Percentiles rank a stretch among this genome's conserved stretches.
These are phyloP conservation scores for Corymbia citriodora DNA, from an alignment of 441 rosid species.

Conservation along the genomic window DNA sequence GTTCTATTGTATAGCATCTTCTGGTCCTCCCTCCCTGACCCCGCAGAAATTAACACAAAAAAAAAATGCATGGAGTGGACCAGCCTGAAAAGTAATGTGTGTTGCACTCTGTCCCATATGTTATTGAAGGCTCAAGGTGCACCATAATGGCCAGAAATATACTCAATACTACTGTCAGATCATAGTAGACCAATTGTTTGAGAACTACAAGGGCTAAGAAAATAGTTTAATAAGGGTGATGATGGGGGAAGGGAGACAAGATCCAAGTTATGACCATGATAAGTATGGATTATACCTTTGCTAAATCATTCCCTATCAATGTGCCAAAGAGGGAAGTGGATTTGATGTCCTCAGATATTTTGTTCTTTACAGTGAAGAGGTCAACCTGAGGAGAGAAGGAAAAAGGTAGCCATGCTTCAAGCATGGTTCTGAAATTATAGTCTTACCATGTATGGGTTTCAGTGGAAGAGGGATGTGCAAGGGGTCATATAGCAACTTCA, in stretches of 20 bases:
- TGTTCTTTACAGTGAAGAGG: background rate
- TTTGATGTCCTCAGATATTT: background rate
- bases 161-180: background rate
- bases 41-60: background rate
- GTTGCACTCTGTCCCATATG: background rate
- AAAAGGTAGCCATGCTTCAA: background rate
- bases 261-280: background rate
- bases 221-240: background rate
- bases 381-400: background rate
- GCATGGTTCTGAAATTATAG: background rate
- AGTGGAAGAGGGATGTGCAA: background rate
- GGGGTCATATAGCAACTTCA: background rate
- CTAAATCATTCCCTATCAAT: background rate
- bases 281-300: background rate
- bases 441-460: background rate
- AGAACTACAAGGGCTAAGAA: background rate
- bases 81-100: background rate
- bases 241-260: background rate
- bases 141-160: background rate
- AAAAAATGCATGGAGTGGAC: background rate
- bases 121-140: background rate
- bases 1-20: background rate
- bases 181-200: background rate
- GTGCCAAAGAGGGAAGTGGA: background rate
- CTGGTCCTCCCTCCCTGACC: background rate